A percentile compares a stretch with the other conserved stretches of the same genome.
Evolutionary conservation across 371 early-diverging fungal species (phyloP).

Genomic region (Rhizopus stolonifer): DNA sequence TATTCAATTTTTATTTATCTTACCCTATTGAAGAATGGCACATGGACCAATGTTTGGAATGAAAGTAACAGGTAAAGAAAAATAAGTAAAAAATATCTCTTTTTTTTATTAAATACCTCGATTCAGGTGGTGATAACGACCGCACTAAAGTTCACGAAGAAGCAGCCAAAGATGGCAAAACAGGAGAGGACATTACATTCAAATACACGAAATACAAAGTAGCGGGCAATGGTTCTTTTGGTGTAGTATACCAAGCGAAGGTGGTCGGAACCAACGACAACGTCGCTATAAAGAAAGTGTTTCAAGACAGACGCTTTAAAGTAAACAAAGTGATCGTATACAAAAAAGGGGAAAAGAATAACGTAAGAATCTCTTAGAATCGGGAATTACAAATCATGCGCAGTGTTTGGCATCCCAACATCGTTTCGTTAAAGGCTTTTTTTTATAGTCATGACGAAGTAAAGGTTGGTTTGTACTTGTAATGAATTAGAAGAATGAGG

Average conservation of each 20-base stretch:
- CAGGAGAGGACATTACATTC: constrained; percentile 79
- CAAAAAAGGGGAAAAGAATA: not conserved
- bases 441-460: constrained; percentile 77
- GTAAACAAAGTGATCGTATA: constrained; percentile 33
- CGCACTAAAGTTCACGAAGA: constrained; percentile 40
- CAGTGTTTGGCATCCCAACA: constrained; percentile 80
- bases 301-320: constrained; percentile 96
- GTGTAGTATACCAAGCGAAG: constrained; percentile 94
- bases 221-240: constrained; percentile 95
- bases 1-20: no score
- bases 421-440: constrained; percentile 76
- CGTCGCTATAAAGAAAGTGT: constrained; percentile 93
- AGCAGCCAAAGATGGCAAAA: constrained; percentile 80
- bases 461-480: constrained; percentile 27
- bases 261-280: constrained; percentile 74
- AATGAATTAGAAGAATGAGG: not conserved
- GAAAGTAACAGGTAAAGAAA: constrained; percentile 25
- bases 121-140: constrained; percentile 23
- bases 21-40: constrained; percentile 26
- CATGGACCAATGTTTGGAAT: constrained; percentile 33
- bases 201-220: constrained; percentile 87
- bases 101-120: not conserved
- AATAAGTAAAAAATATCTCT: not conserved
- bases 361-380: constrained; percentile 55
- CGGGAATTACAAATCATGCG: constrained; percentile 92